Percentiles rank a stretch among this genome's conserved stretches.
Evolutionary conservation across 2,329 filamentous ascomycete species (phyloP).

Genomic region (Paramyrothecium roridum): DNA sequence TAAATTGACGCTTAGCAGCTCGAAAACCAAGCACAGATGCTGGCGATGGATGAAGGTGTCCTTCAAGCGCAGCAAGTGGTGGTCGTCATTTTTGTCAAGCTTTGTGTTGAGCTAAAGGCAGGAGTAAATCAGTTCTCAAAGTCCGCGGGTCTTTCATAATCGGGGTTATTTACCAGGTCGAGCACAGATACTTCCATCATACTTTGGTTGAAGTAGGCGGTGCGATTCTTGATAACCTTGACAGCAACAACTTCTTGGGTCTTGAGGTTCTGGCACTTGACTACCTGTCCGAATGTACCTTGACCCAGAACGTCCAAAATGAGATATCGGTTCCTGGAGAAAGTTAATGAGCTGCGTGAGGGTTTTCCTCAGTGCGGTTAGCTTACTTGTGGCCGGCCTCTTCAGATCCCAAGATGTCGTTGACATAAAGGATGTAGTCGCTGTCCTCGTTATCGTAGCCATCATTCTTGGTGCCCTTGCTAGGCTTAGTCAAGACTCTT

Average conservation of each 20-base stretch:
- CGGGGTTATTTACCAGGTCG: conserved; percentile 67
- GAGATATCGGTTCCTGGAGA: conserved; percentile 79
- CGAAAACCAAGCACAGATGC: conserved; percentile 94
- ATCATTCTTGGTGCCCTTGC: conserved; percentile 98
- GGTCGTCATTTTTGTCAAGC: conserved; percentile 98
- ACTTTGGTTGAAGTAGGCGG: conserved; percentile 98
- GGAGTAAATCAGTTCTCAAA: conserved; percentile 17
- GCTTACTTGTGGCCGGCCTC: conserved; percentile 93
- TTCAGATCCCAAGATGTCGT: conserved; percentile 96
- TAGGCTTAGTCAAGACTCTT: conserved; percentile 93
- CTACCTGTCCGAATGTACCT: conserved; percentile 96
- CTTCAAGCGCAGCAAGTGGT: conserved; percentile 89
- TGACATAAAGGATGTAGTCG: conserved; percentile 98
- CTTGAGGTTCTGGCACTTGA: conserved; percentile 98
- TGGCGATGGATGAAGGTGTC: conserved; percentile 98
- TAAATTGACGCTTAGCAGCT: conserved; percentile 92
- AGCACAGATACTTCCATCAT: conserved; percentile 99
- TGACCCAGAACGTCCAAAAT: conserved; percentile 96
- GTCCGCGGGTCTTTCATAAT: not conserved
- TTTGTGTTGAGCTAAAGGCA: conserved; percentile 80
- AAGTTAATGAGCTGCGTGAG: conserved; percentile 6
- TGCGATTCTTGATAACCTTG: conserved; percentile 98
- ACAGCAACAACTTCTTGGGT: conserved; percentile 98
- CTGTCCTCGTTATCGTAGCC: conserved; percentile 99
- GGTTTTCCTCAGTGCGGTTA: conserved; percentile 7